Evolutionary conservation across 768 basidiomycete species (phyloP), one percentile per base, ranked within the genome.

Genomic region (Grammothele lineata): DNA sequence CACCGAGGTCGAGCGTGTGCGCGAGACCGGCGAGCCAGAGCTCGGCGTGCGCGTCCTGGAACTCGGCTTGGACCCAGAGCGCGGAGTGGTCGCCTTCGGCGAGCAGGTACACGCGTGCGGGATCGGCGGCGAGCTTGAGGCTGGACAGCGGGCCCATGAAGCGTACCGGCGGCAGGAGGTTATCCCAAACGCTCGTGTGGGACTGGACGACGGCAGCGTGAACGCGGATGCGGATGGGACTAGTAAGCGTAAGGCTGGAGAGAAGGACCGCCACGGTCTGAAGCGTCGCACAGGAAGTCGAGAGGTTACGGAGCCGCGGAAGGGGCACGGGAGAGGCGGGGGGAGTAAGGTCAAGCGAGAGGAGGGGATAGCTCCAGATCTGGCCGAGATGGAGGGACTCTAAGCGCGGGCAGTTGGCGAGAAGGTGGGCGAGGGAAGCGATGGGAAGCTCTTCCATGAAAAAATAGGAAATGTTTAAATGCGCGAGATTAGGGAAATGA

Each of bases 391-490:
- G 42, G 10, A 43, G 32, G 2, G 42, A 15, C 34, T 43, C 42
- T 1, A 43, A 22, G 4, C 42, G 42, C 14, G 42, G 42, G 15
- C 32, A 35, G 9, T 35, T 36, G 5, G 32, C 17, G 18, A 43
- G 32, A 14, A 43, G 42, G 19, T 34, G 32, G n/a, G 42, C 35
- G 33, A 43, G 21, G 11, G 27, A 18, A 18, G 34, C 21, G 34
- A 43, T 30, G 27, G 42, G 33, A 36, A 43, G 42, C 22, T 43
- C 42, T 24, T 43, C 42, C 42, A 34, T 33, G 42, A 34, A 43
- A 12, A 43, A 43, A 15, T 43, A 43, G 42, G 42, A 43, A 12
- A 43, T 43, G 42, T 43, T 43, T 10, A 43, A 33, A 21, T 43
- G 42, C 5, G 23, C 15, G 4, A 43, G 42, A 17, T 36, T 43